These are phyloP conservation scores for Mucor plumbeus DNA, from an alignment of 371 early-diverging fungal genomes.

Conservation along the genomic window DNA sequence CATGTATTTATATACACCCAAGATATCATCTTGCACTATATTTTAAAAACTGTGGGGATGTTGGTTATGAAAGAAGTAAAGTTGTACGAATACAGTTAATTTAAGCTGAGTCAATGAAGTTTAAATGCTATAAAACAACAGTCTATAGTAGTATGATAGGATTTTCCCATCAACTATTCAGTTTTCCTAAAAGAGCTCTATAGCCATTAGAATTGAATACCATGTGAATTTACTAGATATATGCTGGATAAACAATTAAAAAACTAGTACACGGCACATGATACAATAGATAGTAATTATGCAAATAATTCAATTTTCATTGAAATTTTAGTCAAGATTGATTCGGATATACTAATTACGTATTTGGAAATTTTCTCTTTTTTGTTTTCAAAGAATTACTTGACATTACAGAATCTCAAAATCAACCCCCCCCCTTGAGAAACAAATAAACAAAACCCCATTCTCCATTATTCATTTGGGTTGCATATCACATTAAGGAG, in stretches of 20 bases:
- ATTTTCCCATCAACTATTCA: constrained; percentile 20
- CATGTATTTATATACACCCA: neutral
- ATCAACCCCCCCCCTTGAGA: neutral
- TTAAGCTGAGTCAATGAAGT: constrained; percentile 26
- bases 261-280: neutral
- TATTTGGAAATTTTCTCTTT: too few relatives aligned
- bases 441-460: neutral
- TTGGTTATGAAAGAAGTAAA: neutral
- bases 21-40: neutral
- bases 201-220: neutral
- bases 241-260: constrained; percentile 2
- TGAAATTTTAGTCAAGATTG: too few relatives aligned
- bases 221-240: constrained; percentile 11
- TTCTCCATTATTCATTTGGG: neutral
- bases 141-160: neutral
- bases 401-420: neutral
- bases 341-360: too few relatives aligned
- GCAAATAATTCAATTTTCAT: too few relatives aligned
- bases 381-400: too few relatives aligned
- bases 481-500: neutral
- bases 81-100: constrained; percentile 13
- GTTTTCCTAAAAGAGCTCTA: constrained; percentile 10
- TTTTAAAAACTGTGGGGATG: neutral
- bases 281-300: too few relatives aligned
- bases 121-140: neutral